Base-by-base conservation (phyloP, 208 protist species). In the Trichomonas vaginalis region DNA sequence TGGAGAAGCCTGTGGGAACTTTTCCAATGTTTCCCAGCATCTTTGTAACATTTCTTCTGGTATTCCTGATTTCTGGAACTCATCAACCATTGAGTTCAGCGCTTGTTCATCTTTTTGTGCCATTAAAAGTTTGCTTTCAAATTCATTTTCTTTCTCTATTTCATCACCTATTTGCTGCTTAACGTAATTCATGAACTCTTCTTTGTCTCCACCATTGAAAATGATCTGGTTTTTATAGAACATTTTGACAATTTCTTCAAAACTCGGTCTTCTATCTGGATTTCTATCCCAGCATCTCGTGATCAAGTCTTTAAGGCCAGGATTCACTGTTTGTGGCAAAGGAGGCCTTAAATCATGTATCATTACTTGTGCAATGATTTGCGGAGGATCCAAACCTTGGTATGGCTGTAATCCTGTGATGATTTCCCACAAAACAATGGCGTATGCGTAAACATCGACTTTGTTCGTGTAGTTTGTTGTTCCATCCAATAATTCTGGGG, bases 391-490 rank as follows among this genome's bases (percentile, higher is more conserved):
- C 8, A 95, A 8, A 27, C 35, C 46, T 8, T 10, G 27, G 40
- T 95, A 95, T 12, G 92, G 92, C 39, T n/a, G 9, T 1, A 9
- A 27, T 49, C 49, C 92, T 14, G n/a, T 42, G 0, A 32, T 9
- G 3, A 80, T 27, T 80, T 95, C 92, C 92, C 92, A 95, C 35
- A 95, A 95, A 47, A 79, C 8, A 35, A 95, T 95, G 39, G 49
- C 92, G 46, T 80, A 95, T 27, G 92, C 12, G 61, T 95, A 95
- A 27, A 95, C 92, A 39, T 95, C 92, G 37, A 79, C 35, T 40
- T 95, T 95, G 1, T 32, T 37, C 1, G 47, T 48, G 35, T 95
- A 95, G 32, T 32, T 82, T n/a, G 35, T 51, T 15, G 10, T 8
- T 46, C 14, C 1, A 46, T 80, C 40, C 32, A 80, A 47, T 37